Evolutionary conservation across 2,329 filamentous ascomycete species (phyloP).

Genomic region (Paraphaeosphaeria minitans): DNA sequence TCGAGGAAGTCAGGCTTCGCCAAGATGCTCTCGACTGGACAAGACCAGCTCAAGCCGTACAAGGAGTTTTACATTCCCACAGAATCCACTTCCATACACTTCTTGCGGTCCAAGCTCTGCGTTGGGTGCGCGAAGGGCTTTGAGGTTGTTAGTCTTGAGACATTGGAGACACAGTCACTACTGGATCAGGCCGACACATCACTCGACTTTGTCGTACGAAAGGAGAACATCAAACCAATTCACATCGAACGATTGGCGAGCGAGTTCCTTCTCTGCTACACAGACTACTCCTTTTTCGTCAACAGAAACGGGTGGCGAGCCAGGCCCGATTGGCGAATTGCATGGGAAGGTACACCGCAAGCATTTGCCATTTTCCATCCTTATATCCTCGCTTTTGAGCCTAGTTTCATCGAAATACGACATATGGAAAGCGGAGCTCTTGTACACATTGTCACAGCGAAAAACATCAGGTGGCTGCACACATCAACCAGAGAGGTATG

Average conservation of each 20-base stretch:
- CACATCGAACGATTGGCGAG: constrained; percentile 97
- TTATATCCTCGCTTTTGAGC: constrained; percentile 96
- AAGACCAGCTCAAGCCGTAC: constrained; percentile 86
- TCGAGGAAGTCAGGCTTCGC: constrained; percentile 95
- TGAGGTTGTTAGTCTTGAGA: constrained; percentile 94
- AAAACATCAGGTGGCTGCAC: constrained; percentile 97
- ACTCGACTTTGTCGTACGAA: constrained; percentile 92
- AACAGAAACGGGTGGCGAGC: constrained; percentile 98
- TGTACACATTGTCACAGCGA: constrained; percentile 94
- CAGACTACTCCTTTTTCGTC: constrained; percentile 98
- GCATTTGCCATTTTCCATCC: constrained; percentile 94
- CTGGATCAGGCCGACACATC: constrained; percentile 98
- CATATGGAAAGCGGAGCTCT: constrained; percentile 90
- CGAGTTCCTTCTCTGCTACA: constrained; percentile 97
- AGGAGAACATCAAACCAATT: constrained; percentile 91
- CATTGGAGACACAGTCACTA: constrained; percentile 95
- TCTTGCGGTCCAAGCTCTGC: constrained; percentile 94
- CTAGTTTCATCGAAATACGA: constrained; percentile 95
- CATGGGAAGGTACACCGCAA: constrained; percentile 93
- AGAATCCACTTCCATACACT: constrained; percentile 97
- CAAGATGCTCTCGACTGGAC: constrained; percentile 92
- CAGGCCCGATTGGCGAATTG: constrained; percentile 93
- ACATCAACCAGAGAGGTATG: constrained; percentile 92
- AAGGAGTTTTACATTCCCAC: constrained; percentile 97
- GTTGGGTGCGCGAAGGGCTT: constrained; percentile 95